Conservation (phyloP, 352 stramenopile genomes). For the Globisporangium emineosum region DNA sequence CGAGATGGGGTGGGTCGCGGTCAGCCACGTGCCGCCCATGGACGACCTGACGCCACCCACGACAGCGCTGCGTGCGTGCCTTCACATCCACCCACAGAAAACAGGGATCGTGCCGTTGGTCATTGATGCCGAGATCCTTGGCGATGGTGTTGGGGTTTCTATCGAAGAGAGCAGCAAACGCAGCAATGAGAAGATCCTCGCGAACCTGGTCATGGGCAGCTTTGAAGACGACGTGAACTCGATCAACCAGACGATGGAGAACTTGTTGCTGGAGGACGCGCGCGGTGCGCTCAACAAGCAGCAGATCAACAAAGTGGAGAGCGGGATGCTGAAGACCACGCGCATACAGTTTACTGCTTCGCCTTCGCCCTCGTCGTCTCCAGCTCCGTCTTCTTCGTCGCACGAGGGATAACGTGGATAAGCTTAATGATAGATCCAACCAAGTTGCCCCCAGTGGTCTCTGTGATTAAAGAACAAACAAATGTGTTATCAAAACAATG, state of each 20-base stretch:
- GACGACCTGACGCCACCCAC: neutral
- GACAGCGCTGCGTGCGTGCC: constrained; percentile 13
- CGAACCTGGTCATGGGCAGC: constrained; percentile 8
- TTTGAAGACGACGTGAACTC: constrained; percentile 22
- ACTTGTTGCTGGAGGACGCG: constrained; percentile 11
- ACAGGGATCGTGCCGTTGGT: neutral
- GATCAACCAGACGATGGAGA: constrained; percentile 20
- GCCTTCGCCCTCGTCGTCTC: neutral
- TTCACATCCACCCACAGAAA: constrained; percentile 12
- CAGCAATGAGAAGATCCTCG: neutral
- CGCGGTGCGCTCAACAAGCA: neutral
- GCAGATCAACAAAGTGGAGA: neutral
- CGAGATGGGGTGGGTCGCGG: constrained; percentile 14
- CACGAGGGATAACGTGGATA: neutral
- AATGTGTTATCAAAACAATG: neutral
- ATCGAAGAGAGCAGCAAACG: neutral
- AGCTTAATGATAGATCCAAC: neutral
- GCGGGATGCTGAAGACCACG: neutral
- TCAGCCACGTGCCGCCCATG: constrained; percentile 9
- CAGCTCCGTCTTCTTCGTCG: neutral
- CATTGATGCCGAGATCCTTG: neutral
- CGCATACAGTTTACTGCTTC: neutral
- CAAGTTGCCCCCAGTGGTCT: neutral
- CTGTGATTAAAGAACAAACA: neutral
- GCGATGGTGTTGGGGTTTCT: neutral